A percentile compares a stretch with the other conserved stretches of the same genome.
Evolutionary conservation across 495 filamentous ascomycete genomes (phyloP).

Genomic region (Penicillium daleae): DNA sequence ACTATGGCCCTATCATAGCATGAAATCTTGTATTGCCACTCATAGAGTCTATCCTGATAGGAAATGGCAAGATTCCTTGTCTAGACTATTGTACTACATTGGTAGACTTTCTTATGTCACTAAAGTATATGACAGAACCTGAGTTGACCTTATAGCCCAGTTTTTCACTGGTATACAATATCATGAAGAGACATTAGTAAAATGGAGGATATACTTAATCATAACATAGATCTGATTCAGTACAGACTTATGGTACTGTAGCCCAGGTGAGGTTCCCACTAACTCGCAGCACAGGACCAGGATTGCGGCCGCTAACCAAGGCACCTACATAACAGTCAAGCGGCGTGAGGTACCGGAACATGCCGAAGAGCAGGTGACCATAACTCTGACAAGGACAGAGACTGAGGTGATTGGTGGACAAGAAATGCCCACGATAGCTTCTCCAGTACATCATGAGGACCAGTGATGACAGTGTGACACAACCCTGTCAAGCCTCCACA

Average conservation of each 20-base stretch:
- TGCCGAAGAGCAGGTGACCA: constrained; percentile 25
- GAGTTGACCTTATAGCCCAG: not conserved
- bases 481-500: not conserved
- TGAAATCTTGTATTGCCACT: not conserved
- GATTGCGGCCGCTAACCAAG: constrained; percentile 9
- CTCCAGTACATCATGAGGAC: not conserved
- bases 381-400: not conserved
- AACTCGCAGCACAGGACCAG: constrained; percentile 19
- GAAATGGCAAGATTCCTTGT: not conserved
- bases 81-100: not conserved
- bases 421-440: not conserved
- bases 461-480: not conserved
- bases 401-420: not conserved
- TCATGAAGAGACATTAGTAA: not conserved
- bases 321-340: constrained; percentile 11
- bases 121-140: not conserved
- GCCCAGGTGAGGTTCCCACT: constrained; percentile 17
- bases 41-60: not conserved
- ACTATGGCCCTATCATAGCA: not conserved
- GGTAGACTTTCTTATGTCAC: not conserved
- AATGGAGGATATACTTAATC: not conserved
- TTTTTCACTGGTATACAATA: no score
- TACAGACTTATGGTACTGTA: not conserved
- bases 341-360: constrained; percentile 29
- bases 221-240: not conserved